Base-by-base conservation (phyloP, 176 grass and related monocot genomes). In the Carex parvula region DNA sequence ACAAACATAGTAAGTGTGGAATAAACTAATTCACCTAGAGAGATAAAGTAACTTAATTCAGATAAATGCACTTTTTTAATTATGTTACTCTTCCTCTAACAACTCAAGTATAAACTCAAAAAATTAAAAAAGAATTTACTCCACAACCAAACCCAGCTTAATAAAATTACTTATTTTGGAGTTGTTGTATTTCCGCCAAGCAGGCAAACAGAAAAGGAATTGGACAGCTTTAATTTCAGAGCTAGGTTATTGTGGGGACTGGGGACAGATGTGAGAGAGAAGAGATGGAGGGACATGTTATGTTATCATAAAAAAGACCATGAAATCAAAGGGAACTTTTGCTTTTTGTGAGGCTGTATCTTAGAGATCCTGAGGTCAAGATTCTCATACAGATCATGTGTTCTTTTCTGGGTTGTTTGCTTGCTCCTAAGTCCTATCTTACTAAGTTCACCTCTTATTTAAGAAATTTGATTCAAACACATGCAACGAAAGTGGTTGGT, bases 301-400 rank as follows among this genome's bases (percentile, higher is more conserved):
- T 78, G 73, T 78, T 78, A 78, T 78, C 73, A 78, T 78, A 57
- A 33, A 57, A 78, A 78, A 78, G 24, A 78, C 56, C 15, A 57
- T 78, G 1, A 78, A 78, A 56, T 78, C 52, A 90, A 86, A 94
- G 85, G 85, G 84, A 85, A 65, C 88, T 79, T 83, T 73, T 78
- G 16, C 42, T 67, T 83, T 78, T 44, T 55, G 74, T 63, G 59
- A 80, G 71, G 86, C 77, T 90, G 87, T 84, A 92, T 92, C 89
- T 90, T 83, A 41, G 73, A 67, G 72, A 85, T 79, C 75, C 87
- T 88, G 86, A 84, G 89, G 92, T 97, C 95, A 97, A 92, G 92
- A 97, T 97, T 94, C 92, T 97, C 95, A 91, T 65, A 84, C 92
- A 67, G 90, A 92, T 29, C 29, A 29, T 97, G 59, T 90, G 80